Base-by-base conservation (phyloP, 768 basidiomycete genomes). In the Dioszegia hungarica region DNA sequence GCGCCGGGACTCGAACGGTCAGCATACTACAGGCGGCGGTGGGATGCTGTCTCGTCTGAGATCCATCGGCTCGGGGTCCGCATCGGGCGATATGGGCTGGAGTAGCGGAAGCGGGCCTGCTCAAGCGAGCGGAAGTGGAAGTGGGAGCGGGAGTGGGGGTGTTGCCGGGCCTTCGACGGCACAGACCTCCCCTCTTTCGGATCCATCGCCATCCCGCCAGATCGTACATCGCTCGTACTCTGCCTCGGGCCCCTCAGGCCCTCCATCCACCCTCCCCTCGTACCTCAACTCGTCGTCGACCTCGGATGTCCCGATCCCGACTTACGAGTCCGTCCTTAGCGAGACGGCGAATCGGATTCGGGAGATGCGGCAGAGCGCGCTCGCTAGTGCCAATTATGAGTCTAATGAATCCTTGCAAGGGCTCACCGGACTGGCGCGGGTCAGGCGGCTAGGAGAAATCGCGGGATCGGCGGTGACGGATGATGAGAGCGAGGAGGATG, bases 401-500 rank as follows among this genome's bases (percentile, higher is more conserved):
- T 37, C 49, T 3, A 22, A 6, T 22, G 41, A 48, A 14, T 19
- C 47, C 9, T 15, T 5, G 34, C 5, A 3, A 22, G 47, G 19
- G 34, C 31, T n/a, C 17, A 25, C 33, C 10, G 49, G 34, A 4
- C 36, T 28, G 25, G 49, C 45, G 14, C 17, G 27, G 15, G 45
- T 46, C 11, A 11, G 45, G 19, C 45, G 45, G 14, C 36, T 38
- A 11, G 24, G 34, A 3, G 49, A 51, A 17, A 49, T 37, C 14
- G 8, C 36, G 19, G 49, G 24, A 19, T 37, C 36, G 17, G 49
- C 34, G 14, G 8, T 38, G 34, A n/a, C n/a, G n/a, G 49, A 49
- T 12, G 60, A 57, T n/a, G 58, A 45, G 17, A 56, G 59, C 15
- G 63, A 68, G 39, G 67, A 63, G 14, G 67, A 68, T 60, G 67